Evolutionary conservation across 2,329 filamentous ascomycete genomes (phyloP).

Genomic region (Alternaria atra): DNA sequence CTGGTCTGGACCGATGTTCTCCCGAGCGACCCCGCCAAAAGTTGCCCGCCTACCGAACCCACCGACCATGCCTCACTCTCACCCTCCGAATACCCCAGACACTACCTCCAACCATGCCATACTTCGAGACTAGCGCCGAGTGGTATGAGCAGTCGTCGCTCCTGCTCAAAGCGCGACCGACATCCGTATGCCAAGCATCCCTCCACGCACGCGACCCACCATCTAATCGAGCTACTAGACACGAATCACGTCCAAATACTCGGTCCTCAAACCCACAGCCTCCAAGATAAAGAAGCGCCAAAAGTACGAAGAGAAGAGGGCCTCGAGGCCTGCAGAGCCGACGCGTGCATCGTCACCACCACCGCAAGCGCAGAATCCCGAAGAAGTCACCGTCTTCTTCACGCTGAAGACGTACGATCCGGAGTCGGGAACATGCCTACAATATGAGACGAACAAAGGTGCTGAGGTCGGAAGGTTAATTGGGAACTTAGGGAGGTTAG

Average conservation of each 20-base stretch:
- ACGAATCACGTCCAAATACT: constrained; percentile 91
- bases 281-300: constrained; percentile 47
- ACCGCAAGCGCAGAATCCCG: constrained; percentile 34
- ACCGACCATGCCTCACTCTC: constrained; percentile 15
- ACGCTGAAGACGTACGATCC: constrained; percentile 92
- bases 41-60: constrained; percentile 26
- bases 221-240: constrained; percentile 65
- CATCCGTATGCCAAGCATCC: constrained; percentile 69
- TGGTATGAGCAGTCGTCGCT: constrained; percentile 90
- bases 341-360: constrained; percentile 41
- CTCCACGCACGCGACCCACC: constrained; percentile 16
- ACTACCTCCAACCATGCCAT: constrained; percentile 69
- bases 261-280: constrained; percentile 63
- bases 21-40: constrained; percentile 41
- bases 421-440: constrained; percentile 79
- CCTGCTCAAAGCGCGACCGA: constrained; percentile 85
- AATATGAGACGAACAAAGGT: constrained; percentile 90
- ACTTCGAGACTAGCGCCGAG: constrained; percentile 82
- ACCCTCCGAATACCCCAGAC: constrained; percentile 19
- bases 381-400: constrained; percentile 66
- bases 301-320: constrained; percentile 42
- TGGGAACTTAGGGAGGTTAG: constrained; percentile 76
- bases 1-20: constrained; percentile 20
- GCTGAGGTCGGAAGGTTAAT: constrained; percentile 88
- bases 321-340: constrained; percentile 36